Percentiles rank a stretch among this genome's conserved stretches.
phyloP scores from a whole-genome alignment of 768 basidiomycete genomes.

The Boletus sp. region DNA sequence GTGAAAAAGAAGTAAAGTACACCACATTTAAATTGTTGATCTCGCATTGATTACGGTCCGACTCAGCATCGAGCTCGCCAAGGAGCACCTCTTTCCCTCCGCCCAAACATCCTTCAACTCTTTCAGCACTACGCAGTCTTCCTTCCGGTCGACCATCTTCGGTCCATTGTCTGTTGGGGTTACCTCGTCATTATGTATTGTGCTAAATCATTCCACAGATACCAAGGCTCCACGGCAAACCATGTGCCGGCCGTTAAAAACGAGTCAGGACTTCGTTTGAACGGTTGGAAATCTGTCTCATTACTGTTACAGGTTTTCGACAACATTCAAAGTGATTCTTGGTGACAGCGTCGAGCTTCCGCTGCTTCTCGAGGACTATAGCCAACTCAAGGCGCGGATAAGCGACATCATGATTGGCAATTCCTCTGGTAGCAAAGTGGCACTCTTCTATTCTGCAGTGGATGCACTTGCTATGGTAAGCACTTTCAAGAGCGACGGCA shows the following conservation, averaged over 20 bases:
- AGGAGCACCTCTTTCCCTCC: constrained; percentile 49
- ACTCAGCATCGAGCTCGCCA: constrained; percentile 41
- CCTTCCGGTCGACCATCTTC: constrained; percentile 62
- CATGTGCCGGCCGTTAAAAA: background rate
- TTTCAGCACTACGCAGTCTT: constrained; percentile 28
- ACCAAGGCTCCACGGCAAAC: constrained; percentile 21
- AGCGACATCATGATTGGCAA: constrained; percentile 40
- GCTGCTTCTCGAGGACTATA: constrained; percentile 43
- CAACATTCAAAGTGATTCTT: constrained; percentile 48
- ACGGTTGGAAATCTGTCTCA: constrained; percentile 1
- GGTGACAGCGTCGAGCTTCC: constrained; percentile 52
- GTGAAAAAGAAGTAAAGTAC: constrained; percentile 26
- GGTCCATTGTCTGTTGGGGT: constrained; percentile 54
- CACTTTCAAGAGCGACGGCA: constrained; percentile 50
- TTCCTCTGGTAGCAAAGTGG: constrained; percentile 44
- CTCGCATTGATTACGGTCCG: constrained; percentile 3
- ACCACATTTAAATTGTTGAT: background rate
- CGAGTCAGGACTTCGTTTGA: constrained; percentile 20
- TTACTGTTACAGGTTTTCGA: constrained; percentile 18
- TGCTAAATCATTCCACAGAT: constrained; percentile 18
- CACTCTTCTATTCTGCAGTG: constrained; percentile 56
- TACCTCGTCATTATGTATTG: background rate
- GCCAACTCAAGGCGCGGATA: constrained; percentile 33
- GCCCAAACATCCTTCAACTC: constrained; percentile 20
- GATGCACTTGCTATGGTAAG: constrained; percentile 51